Percentiles rank a stretch among this genome's conserved stretches.
Evolutionary conservation across 1,284 basidiomycete species (phyloP).

Genomic region (Microbotryomycetes sp.): DNA sequence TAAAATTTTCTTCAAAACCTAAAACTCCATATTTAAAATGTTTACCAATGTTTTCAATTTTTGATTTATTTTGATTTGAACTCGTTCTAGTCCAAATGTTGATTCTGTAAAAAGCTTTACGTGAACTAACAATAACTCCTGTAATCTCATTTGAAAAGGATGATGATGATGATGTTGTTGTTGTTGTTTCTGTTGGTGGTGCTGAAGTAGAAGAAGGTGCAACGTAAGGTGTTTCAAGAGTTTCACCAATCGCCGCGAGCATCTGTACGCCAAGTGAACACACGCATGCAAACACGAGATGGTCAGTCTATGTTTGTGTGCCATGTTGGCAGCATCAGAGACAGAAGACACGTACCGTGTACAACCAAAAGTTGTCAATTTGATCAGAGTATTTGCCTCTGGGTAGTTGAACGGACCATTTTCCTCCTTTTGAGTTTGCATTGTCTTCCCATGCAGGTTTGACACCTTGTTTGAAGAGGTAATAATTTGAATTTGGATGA

Average conservation of each 20-base stretch:
- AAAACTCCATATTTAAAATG: conserved; percentile 90
- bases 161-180: conserved; percentile 40
- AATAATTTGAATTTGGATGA: conserved; percentile 95
- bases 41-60: conserved; percentile 65
- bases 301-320: conserved; percentile 2
- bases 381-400: conserved; percentile 78
- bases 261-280: conserved; percentile 54
- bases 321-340: conserved; percentile 1
- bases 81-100: conserved; percentile 85
- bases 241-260: conserved; percentile 94
- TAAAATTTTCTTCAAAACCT: conserved; percentile 47
- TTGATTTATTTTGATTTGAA: conserved; percentile 48
- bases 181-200: conserved; percentile 48
- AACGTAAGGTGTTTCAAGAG: conserved; percentile 69
- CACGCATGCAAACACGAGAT: not conserved
- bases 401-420: conserved; percentile 97
- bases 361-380: conserved; percentile 96
- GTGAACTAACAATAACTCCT: conserved; percentile 88
- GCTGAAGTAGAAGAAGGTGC: conserved; percentile 40
- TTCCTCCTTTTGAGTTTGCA: conserved; percentile 92
- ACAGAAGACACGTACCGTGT: conserved; percentile 60
- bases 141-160: conserved; percentile 63
- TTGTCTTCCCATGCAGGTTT: conserved; percentile 96
- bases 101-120: conserved; percentile 91
- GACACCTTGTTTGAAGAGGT: conserved; percentile 96